Evolutionary conservation across 164 flowering plant species (phyloP), one percentile per base, ranked within the genome.

Genomic region (Houttuynia cordata): DNA sequence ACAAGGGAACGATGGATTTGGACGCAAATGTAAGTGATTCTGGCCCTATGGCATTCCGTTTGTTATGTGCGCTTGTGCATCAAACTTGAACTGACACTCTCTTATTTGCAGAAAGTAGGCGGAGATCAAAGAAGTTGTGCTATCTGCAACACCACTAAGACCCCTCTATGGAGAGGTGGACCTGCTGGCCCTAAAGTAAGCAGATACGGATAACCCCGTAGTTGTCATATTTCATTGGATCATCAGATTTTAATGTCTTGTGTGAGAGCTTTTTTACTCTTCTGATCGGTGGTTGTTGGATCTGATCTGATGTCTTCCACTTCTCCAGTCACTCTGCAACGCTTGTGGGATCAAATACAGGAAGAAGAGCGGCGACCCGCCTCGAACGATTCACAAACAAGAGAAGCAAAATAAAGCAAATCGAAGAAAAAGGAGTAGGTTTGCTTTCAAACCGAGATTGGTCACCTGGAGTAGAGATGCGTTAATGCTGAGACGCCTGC

Each of bases 301-400:
- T 45, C 49, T 45, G 49, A 45, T 5, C 60, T n/a, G n/a, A n/a
- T n/a, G n/a, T n/a, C n/a, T n/a, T n/a, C n/a, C n/a, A n/a, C n/a
- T n/a, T n/a, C n/a, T 58, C 22, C 87, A 90, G 95, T 75, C 97
- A 1, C 72, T 90, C 8, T 90, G 95, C 58, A 90, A 89, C 68
- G 96, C 94, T 1, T 89, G 96, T 61, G 96, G 96, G 70, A 89
- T 86, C 68, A 82, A 80, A 62, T 73, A 77, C 77, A 82, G 85
- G 56, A 90, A 90, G 74, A 80, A 67, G 76, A 81, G 80, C 63
- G 78, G 82, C 66, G 81, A 74, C 17, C 51, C 73, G 7, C 59
- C 81, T 60, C 80, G 85, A 3, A 8, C 72, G 15, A 73, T 67
- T 39, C 67, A 51, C 34, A 71, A 61, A 52, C 64, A 63, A 37